phyloP scores from a whole-genome alignment of 2,329 filamentous ascomycete genomes.

The Raffaelea arxii region DNA sequence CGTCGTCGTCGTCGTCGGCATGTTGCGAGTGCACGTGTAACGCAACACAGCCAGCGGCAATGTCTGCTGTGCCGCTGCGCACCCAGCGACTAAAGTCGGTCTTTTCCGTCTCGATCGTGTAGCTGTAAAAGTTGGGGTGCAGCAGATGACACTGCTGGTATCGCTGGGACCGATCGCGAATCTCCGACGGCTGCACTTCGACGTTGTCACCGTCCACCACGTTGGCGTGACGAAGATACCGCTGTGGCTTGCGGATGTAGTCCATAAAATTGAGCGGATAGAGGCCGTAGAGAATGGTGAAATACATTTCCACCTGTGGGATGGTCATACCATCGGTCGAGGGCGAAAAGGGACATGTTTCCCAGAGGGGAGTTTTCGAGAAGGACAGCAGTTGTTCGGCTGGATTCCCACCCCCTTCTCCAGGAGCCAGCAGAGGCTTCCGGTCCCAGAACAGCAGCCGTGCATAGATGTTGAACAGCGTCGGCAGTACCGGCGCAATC shows the following conservation, averaged over 20 bases:
- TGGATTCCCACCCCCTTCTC: slow-evolving; percentile 21
- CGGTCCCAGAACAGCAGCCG: slow-evolving; percentile 70
- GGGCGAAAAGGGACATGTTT: slow-evolving; percentile 50
- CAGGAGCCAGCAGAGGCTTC: slow-evolving; percentile 32
- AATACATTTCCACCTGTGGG: slow-evolving; percentile 63
- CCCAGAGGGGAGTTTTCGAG: slow-evolving; percentile 39
- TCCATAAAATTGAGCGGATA: slow-evolving; percentile 82
- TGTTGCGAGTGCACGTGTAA: slow-evolving; percentile 33
- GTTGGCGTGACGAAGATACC: slow-evolving; percentile 65
- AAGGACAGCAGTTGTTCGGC: slow-evolving; percentile 5
- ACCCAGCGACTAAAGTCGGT: slow-evolving; percentile 68
- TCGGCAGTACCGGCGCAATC: slow-evolving; percentile 57
- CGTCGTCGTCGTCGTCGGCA: slow-evolving; percentile 2
- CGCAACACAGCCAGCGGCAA: slow-evolving; percentile 69
- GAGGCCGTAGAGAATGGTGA: slow-evolving; percentile 72
- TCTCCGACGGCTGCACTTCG: slow-evolving; percentile 68
- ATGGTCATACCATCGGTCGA: slow-evolving; percentile 53
- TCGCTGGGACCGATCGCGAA: slow-evolving; percentile 63
- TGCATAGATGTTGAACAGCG: slow-evolving; percentile 73
- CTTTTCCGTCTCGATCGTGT: slow-evolving; percentile 72
- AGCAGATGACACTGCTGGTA: slow-evolving; percentile 65
- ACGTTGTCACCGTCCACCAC: slow-evolving; percentile 62
- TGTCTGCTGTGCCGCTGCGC: slow-evolving; percentile 68
- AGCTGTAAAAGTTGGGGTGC: slow-evolving; percentile 75
- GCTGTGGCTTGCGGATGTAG: slow-evolving; percentile 73